Evolutionary conservation across 2,329 filamentous ascomycete species (phyloP).

Genomic region (Biscogniauxia marginata): DNA sequence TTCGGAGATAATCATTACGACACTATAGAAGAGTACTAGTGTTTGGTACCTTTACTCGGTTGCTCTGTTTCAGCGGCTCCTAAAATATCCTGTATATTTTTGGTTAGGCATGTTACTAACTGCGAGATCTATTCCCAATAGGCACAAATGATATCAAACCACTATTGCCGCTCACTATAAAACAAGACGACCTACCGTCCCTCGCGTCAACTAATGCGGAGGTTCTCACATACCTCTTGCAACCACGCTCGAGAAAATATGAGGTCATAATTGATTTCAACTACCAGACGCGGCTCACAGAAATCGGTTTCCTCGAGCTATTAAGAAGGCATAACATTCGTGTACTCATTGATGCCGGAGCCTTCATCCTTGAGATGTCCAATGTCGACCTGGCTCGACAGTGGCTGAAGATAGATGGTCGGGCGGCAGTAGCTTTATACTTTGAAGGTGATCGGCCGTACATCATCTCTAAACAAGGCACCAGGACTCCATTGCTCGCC

Average conservation of each 20-base stretch:
- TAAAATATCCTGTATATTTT: background rate
- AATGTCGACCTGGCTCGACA: constrained; percentile 48
- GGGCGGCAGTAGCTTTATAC: constrained; percentile 50
- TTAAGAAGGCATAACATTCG: constrained; percentile 41
- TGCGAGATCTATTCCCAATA: background rate
- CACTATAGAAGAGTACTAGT: background rate
- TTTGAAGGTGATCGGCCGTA: constrained; percentile 50
- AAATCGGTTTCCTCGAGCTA: constrained; percentile 42
- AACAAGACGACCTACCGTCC: constrained; percentile 56
- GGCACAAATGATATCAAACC: constrained; percentile 62
- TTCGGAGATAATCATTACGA: background rate
- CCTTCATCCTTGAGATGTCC: constrained; percentile 61
- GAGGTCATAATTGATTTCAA: constrained; percentile 31
- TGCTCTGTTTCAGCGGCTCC: background rate
- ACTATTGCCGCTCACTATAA: constrained; percentile 60
- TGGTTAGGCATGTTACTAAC: background rate
- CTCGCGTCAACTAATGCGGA: constrained; percentile 62
- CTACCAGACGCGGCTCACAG: constrained; percentile 42
- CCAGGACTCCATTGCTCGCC: constrained; percentile 45
- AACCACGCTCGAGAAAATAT: constrained; percentile 50
- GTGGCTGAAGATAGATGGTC: constrained; percentile 50
- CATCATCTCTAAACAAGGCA: constrained; percentile 40
- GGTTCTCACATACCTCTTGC: constrained; percentile 58
- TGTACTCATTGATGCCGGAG: constrained; percentile 64
- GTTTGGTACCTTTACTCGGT: background rate